These are phyloP conservation scores for Naganishia sp. DNA, from an alignment of 1,284 basidiomycete species.

Conservation along the genomic window DNA sequence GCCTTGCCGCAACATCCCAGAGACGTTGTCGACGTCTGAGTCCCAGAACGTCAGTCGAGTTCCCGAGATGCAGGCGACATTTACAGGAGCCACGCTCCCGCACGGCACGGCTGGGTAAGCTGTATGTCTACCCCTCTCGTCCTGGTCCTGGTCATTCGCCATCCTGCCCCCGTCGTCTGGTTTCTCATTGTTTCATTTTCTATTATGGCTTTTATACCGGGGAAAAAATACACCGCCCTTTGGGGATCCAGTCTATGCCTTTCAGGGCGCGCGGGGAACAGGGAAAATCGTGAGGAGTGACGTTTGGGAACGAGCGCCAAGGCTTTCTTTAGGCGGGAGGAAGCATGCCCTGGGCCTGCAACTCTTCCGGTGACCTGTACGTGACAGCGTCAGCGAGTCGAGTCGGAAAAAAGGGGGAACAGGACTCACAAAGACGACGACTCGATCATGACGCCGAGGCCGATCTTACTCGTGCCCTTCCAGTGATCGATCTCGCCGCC, in stretches of 20 bases:
- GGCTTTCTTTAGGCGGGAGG: constrained; percentile 14
- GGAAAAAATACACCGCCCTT: not conserved
- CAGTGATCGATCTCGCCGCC: constrained; percentile 98
- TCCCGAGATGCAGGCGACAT: too few relatives aligned
- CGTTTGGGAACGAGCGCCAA: not conserved
- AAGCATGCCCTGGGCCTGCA: constrained; percentile 27
- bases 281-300: not conserved
- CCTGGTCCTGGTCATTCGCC: not conserved
- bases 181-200: not conserved
- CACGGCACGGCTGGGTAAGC: too few relatives aligned
- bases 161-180: not conserved
- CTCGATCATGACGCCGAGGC: constrained; percentile 96
- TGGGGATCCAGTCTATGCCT: not conserved
- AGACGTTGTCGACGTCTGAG: not conserved
- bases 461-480: constrained; percentile 93
- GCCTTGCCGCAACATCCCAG: constrained; percentile 6
- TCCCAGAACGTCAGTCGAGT: too few relatives aligned
- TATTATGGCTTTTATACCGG: constrained; percentile 2
- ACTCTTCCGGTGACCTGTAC: constrained; percentile 22
- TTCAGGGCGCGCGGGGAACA: too few relatives aligned
- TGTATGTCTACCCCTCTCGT: too few relatives aligned
- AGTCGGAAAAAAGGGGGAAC: not conserved
- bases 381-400: not conserved
- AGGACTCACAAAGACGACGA: constrained; percentile 35
- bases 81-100: too few relatives aligned